phyloP scores from a whole-genome alignment of 2,329 filamentous ascomycete genomes.

The Pezicula neosporulosa region DNA sequence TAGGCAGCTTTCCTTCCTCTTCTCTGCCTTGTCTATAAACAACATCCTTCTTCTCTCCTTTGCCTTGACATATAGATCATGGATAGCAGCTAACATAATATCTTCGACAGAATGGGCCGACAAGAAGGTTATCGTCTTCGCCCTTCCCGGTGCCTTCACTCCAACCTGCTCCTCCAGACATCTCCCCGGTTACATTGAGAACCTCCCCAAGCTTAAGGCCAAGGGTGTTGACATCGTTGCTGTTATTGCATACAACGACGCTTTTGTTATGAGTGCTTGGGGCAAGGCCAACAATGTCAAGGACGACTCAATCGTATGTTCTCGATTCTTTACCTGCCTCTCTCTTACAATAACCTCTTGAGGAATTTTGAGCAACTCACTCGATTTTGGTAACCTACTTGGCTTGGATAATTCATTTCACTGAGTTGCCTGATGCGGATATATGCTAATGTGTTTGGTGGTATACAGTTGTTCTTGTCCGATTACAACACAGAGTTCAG shows the following conservation, averaged over 20 bases:
- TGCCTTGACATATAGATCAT: neutral
- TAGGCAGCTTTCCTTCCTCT: conserved; percentile 23
- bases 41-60: neutral
- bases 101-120: conserved; percentile 50
- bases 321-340: neutral
- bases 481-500: conserved; percentile 63
- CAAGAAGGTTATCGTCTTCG: conserved; percentile 70
- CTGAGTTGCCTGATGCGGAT: neutral
- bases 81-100: conserved; percentile 1
- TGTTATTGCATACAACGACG: conserved; percentile 66
- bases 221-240: conserved; percentile 69
- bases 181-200: conserved; percentile 65
- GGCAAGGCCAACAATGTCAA: conserved; percentile 67
- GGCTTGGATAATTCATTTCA: too few species aligned
- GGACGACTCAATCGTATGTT: conserved; percentile 57
- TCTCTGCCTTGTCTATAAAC: neutral
- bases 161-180: conserved; percentile 66
- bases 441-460: neutral
- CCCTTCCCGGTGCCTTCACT: conserved; percentile 68
- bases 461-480: conserved; percentile 56
- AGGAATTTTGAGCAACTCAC: neutral
- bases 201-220: conserved; percentile 52
- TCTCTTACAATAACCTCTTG: neutral
- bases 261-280: conserved; percentile 70
- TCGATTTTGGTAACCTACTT: too few species aligned